phyloP scores from a whole-genome alignment of 78 protist genomes.

The Emiliania huxleyi region DNA sequence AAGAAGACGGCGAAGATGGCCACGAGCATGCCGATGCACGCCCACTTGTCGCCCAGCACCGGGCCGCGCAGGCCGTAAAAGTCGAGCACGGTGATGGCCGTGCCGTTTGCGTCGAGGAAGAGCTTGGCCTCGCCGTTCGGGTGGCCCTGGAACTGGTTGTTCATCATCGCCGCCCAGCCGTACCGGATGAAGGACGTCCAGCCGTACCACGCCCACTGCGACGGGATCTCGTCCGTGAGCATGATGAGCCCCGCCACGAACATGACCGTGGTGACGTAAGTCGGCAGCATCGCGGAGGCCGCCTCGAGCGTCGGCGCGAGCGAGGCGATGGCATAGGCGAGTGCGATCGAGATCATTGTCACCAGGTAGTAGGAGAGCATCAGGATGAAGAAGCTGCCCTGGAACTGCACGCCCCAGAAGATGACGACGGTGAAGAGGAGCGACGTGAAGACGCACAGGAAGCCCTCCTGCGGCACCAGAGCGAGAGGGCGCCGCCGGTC shows the following conservation, averaged over 20 bases:
- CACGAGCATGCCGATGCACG: background rate
- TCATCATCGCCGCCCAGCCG: conserved; percentile 30
- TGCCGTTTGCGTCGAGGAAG: too few species aligned
- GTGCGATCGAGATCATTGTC: background rate
- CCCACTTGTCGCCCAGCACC: background rate
- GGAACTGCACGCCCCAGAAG: background rate
- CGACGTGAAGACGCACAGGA: conserved; percentile 7
- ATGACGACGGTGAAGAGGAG: background rate
- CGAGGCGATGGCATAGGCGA: conserved; percentile 31
- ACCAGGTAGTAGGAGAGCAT: background rate
- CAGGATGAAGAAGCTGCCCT: background rate
- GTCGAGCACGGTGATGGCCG: background rate
- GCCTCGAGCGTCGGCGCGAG: conserved; percentile 10
- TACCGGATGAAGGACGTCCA: conserved; percentile 24
- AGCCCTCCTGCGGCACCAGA: too few species aligned
- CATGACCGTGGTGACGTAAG: conserved; percentile 24
- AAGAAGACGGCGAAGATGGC: background rate
- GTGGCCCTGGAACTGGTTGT: background rate
- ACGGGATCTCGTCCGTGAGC: conserved; percentile 12
- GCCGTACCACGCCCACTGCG: conserved; percentile 22
- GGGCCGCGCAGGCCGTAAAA: conserved; percentile 11
- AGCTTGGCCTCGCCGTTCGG: background rate
- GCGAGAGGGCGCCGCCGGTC: too few species aligned
- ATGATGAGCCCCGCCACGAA: conserved; percentile 13
- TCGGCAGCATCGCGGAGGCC: conserved; percentile 27